These are phyloP conservation scores for Gracilaria gracilis DNA, from an alignment of 23 red algal species.

Conservation along the genomic window DNA sequence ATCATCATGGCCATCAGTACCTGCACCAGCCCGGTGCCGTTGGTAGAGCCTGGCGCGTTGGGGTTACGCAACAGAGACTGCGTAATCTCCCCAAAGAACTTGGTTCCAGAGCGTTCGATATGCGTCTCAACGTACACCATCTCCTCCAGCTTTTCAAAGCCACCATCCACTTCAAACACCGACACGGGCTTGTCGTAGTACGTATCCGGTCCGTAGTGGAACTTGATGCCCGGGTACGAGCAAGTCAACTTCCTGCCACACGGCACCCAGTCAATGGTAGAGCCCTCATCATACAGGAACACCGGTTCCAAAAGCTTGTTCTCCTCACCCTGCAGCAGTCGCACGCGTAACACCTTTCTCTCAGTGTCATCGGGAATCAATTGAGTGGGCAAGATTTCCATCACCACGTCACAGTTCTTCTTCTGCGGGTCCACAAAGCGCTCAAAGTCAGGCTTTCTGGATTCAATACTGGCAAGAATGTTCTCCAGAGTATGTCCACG, in stretches of 20 bases:
- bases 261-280: constrained; percentile 98
- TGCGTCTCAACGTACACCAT: constrained; percentile 99
- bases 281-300: constrained; percentile 97
- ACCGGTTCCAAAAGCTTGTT: constrained; percentile 63
- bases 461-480: constrained; percentile 96
- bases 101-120: constrained; percentile 89
- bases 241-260: constrained; percentile 93
- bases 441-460: constrained; percentile 95
- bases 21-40: constrained; percentile 98
- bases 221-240: constrained; percentile 97
- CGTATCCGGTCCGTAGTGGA: constrained; percentile 97
- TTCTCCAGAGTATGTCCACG: constrained; percentile 95
- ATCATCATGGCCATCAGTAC: constrained; percentile 96
- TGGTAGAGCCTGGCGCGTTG: constrained; percentile 91
- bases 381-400: constrained; percentile 92
- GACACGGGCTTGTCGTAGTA: constrained; percentile 91
- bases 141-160: constrained; percentile 98
- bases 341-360: constrained; percentile 92
- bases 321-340: constrained; percentile 87
- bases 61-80: constrained; percentile 88
- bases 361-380: constrained; percentile 96
- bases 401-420: constrained; percentile 85
- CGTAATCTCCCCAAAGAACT: constrained; percentile 99
- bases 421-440: constrained; percentile 93
- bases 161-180: constrained; percentile 94